A percentile compares a stretch with the other conserved stretches of the same genome.
phyloP scores from a whole-genome alignment of 192 early-diverging fungal genomes.

The Chytriomyces confervae region DNA sequence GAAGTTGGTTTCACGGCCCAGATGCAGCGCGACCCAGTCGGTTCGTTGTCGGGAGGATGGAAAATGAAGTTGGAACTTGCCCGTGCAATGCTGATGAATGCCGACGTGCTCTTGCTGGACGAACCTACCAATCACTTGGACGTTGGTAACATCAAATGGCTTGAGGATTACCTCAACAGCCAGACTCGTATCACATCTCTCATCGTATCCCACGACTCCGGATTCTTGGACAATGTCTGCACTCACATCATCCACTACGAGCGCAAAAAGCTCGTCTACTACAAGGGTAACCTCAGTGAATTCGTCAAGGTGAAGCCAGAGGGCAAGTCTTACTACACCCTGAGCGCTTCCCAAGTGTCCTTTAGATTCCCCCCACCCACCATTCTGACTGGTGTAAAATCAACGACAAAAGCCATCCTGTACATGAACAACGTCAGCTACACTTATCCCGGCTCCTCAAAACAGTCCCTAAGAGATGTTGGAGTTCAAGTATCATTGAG shows the following conservation, averaged over 20 bases:
- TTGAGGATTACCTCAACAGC: constrained; percentile 72
- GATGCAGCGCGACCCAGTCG: constrained; percentile 46
- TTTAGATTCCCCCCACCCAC: constrained; percentile 80
- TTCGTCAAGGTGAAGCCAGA: constrained; percentile 78
- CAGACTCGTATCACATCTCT: constrained; percentile 72
- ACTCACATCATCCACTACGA: constrained; percentile 82
- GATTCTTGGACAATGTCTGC: constrained; percentile 80
- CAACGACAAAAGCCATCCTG: constrained; percentile 76
- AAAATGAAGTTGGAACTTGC: constrained; percentile 69
- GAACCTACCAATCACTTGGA: constrained; percentile 94
- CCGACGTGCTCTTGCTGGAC: constrained; percentile 89
- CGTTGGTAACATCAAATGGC: constrained; percentile 75
- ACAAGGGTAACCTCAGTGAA: constrained; percentile 79
- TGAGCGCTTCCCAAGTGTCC: constrained; percentile 70
- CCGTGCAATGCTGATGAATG: constrained; percentile 67
- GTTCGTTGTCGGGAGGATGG: constrained; percentile 66
- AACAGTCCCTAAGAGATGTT: constrained; percentile 66
- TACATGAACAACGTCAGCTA: constrained; percentile 75
- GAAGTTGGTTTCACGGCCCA: constrained; percentile 57
- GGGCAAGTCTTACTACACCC: constrained; percentile 77
- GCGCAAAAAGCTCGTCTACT: constrained; percentile 76
- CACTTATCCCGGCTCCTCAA: constrained; percentile 71
- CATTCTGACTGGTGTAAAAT: constrained; percentile 75
- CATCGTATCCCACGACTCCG: constrained; percentile 83
- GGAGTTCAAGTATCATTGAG: constrained; percentile 71